A percentile compares a stretch with the other conserved stretches of the same genome.
These are phyloP conservation scores for Omphalotus olearius DNA, from an alignment of 1,284 basidiomycete genomes.

Conservation along the genomic window DNA sequence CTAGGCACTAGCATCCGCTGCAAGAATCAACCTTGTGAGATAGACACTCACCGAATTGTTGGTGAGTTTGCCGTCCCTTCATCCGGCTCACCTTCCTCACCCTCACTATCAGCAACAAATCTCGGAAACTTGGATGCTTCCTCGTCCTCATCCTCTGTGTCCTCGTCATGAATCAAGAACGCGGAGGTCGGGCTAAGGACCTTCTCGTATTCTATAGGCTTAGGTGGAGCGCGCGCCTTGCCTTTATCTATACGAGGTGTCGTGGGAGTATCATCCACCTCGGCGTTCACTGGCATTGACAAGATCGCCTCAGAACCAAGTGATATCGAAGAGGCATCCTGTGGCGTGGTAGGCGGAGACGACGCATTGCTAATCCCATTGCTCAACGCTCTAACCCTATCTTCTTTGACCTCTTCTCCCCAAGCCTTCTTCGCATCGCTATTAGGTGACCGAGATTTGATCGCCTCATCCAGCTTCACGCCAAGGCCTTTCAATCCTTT, in stretches of 20 bases:
- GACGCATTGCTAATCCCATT: background rate
- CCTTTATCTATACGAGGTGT: conserved; percentile 73
- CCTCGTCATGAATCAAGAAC: conserved; percentile 47
- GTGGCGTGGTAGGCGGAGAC: background rate
- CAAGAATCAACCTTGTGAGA: too few species aligned
- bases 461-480: too few species aligned
- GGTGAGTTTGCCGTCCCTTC: background rate
- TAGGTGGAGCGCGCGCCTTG: conserved; percentile 64
- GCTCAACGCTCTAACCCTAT: background rate
- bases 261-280: conserved; percentile 38
- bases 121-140: conserved; percentile 4
- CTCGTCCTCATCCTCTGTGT: background rate
- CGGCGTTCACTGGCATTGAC: conserved; percentile 6
- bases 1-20: too few species aligned
- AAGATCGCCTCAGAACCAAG: background rate
- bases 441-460: too few species aligned
- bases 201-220: conserved; percentile 61
- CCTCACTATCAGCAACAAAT: background rate
- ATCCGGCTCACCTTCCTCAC: conserved; percentile 5
- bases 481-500: too few species aligned
- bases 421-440: conserved; percentile 6
- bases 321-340: background rate
- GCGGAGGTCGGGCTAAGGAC: conserved; percentile 58
- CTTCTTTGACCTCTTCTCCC: background rate
- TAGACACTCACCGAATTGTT: background rate